Evolutionary conservation across 2,329 filamentous ascomycete species (phyloP).

Genomic region (Diaporthe vaccinii): DNA sequence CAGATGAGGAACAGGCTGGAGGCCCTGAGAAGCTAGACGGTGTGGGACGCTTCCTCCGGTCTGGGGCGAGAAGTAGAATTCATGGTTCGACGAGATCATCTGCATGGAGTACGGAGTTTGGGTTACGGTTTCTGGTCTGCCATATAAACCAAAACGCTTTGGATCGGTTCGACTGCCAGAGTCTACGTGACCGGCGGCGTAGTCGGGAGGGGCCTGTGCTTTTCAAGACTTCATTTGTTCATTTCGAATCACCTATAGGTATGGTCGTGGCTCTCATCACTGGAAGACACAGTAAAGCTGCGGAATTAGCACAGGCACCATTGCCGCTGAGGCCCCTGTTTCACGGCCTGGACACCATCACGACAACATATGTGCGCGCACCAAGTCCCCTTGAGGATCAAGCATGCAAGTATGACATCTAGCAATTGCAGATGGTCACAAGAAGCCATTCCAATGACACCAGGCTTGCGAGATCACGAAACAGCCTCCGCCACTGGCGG

Average conservation of each 20-base stretch:
- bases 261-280: background rate
- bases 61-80: background rate
- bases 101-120: constrained; percentile 40
- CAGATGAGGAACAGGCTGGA: constrained; percentile 95
- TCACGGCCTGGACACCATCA: too few relatives aligned
- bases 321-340: background rate
- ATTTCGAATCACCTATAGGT: constrained; percentile 5
- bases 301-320: background rate
- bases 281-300: background rate
- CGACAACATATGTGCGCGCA: background rate
- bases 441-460: too few relatives aligned
- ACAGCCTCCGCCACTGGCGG: background rate
- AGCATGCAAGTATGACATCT: background rate
- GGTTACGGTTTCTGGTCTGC: constrained; percentile 32
- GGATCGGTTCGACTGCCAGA: constrained; percentile 5
- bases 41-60: background rate
- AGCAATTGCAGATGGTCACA: background rate
- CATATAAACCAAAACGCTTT: constrained; percentile 14
- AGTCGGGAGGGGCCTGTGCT: constrained; percentile 6
- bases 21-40: constrained; percentile 82
- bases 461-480: background rate
- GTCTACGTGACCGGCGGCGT: background rate
- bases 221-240: background rate
- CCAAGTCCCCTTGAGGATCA: background rate
- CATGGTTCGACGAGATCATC: constrained; percentile 25